Evolutionary conservation across 1,139 yeast species (phyloP).

Genomic region (Pichia cactophila): DNA sequence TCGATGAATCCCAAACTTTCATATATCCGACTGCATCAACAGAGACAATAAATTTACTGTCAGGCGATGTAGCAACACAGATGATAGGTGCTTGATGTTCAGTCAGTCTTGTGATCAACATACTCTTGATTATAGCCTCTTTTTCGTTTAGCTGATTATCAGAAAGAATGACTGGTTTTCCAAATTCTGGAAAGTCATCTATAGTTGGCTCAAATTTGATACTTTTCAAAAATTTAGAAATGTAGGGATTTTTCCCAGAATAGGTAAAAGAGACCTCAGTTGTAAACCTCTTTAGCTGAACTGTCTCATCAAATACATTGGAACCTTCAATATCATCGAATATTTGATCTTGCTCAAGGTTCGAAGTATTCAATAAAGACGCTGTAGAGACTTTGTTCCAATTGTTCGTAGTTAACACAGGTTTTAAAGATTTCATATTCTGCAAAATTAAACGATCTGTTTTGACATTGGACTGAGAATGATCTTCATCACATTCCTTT

Average conservation of each 20-base stretch:
- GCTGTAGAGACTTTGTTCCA: constrained; percentile 47
- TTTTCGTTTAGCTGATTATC: background rate
- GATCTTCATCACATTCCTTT: background rate
- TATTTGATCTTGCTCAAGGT: constrained; percentile 4
- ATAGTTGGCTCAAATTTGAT: constrained; percentile 50
- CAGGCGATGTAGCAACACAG: constrained; percentile 51
- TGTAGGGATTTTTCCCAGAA: constrained; percentile 57
- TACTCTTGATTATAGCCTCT: background rate
- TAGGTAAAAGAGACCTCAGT: constrained; percentile 45
- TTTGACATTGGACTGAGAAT: background rate
- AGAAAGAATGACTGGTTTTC: constrained; percentile 23
- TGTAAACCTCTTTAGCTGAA: constrained; percentile 18
- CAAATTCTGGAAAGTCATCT: constrained; percentile 66
- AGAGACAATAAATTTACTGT: constrained; percentile 61
- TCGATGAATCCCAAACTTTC: constrained; percentile 69
- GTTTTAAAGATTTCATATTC: constrained; percentile 31
- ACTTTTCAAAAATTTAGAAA: constrained; percentile 47
- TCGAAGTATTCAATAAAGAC: background rate
- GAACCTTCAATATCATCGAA: constrained; percentile 39
- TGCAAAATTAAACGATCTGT: constrained; percentile 16
- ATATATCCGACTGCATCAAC: constrained; percentile 71
- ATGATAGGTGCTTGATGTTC: constrained; percentile 50
- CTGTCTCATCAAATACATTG: constrained; percentile 22
- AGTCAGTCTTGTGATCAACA: constrained; percentile 48
- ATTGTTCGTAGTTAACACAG: constrained; percentile 51